Conservation (phyloP, 2,329 filamentous ascomycete species). For the Berkeleyomyces rouxiae region DNA sequence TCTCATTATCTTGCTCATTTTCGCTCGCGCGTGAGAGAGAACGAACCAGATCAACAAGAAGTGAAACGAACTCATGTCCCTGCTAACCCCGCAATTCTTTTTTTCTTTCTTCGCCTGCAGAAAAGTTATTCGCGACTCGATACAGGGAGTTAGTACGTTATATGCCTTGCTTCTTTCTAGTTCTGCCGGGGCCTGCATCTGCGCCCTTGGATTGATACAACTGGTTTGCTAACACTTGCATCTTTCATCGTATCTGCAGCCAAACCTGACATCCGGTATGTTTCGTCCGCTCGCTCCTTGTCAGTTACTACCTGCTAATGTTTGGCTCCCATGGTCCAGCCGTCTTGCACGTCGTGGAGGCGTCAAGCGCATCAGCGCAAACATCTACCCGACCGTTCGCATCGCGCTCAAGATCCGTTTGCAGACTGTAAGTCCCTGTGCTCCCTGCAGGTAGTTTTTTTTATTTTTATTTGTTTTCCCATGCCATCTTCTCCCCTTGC, state of each 20-base stretch:
- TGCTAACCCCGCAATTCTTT: not conserved
- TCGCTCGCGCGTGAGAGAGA: too few relatives aligned
- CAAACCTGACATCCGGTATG: slow-evolving; percentile 37
- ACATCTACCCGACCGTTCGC: slow-evolving; percentile 48
- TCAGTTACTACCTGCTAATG: not conserved
- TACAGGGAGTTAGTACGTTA: slow-evolving; percentile 34
- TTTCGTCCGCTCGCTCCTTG: slow-evolving; percentile 12
- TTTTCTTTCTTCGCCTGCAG: slow-evolving; percentile 19
- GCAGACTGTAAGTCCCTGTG: slow-evolving; percentile 23
- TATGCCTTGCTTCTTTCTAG: not conserved
- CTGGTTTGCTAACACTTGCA: slow-evolving; percentile 13
- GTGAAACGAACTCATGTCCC: not conserved
- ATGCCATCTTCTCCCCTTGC: not conserved
- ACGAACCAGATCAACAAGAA: too few relatives aligned
- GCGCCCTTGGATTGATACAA: not conserved
- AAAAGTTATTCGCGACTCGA: slow-evolving; percentile 31
- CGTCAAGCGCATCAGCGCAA: slow-evolving; percentile 52
- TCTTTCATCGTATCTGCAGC: slow-evolving; percentile 22
- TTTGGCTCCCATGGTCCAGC: slow-evolving; percentile 22
- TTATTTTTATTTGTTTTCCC: not conserved
- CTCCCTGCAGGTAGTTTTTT: not conserved
- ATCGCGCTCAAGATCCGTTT: slow-evolving; percentile 34
- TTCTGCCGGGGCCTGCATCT: not conserved
- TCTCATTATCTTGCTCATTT: not conserved
- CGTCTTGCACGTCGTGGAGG: slow-evolving; percentile 60